Percentiles rank a stretch among this genome's conserved stretches.
Conservation (phyloP, 2,329 filamentous ascomycete species). For the Aspergillus latus region DNA sequence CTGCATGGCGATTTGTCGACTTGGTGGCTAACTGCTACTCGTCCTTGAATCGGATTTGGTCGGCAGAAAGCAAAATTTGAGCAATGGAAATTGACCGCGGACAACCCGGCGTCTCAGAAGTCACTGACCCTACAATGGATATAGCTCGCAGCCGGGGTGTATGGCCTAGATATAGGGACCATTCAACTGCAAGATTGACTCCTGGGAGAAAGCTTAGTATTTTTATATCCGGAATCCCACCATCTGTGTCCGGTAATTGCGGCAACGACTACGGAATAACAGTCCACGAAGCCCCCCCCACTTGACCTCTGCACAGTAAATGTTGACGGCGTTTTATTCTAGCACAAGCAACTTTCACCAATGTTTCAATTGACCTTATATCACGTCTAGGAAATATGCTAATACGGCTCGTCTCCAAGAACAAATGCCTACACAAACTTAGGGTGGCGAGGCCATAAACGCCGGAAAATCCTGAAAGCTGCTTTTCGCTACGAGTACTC, state of each 20-base stretch:
- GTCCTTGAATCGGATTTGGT: not conserved
- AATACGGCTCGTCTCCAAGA: not conserved
- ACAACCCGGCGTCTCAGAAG: not conserved
- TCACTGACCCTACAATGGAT: not conserved
- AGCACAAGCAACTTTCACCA: not conserved
- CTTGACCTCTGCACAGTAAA: not conserved
- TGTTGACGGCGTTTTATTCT: not conserved
- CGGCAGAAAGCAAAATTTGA: not conserved
- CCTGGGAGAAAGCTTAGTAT: slow-evolving; percentile 6
- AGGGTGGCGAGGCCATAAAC: not conserved
- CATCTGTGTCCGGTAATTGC: not conserved
- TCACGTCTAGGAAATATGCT: not conserved
- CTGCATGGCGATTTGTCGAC: slow-evolving; percentile 18
- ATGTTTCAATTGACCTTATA: not conserved
- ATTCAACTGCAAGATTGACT: not conserved
- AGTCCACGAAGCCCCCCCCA: not conserved
- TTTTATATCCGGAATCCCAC: slow-evolving; percentile 6
- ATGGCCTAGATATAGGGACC: not conserved
- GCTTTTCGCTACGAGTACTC: not conserved
- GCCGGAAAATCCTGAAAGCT: not conserved
- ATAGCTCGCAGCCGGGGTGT: not conserved
- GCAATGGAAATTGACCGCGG: not conserved
- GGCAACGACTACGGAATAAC: not conserved
- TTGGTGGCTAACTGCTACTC: not conserved
- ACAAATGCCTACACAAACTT: too few species aligned